Evolutionary conservation across 495 filamentous ascomycete genomes (phyloP).

Genomic region (Gamarada debralockiae): DNA sequence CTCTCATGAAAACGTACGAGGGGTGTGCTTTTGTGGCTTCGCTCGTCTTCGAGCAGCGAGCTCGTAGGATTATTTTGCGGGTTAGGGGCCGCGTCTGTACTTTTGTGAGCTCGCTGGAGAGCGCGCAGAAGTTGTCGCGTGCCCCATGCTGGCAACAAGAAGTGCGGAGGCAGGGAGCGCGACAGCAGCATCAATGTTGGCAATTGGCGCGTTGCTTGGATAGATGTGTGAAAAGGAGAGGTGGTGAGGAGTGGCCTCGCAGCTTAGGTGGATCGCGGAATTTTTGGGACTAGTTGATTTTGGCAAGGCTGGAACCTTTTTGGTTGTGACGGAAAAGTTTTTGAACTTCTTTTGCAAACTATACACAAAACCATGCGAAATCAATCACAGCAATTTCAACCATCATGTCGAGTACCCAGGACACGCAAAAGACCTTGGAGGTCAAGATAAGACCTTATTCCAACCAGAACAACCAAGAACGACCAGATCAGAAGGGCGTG

Average conservation of each 20-base stretch:
- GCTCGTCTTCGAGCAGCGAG: no score
- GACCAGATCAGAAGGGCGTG: conserved; percentile 51
- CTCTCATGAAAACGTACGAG: no score
- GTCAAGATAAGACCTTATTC: conserved; percentile 50
- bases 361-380: neutral
- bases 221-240: neutral
- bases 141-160: conserved; percentile 30
- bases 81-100: neutral
- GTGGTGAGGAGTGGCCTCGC: neutral
- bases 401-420: conserved; percentile 20
- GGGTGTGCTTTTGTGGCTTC: no score
- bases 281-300: neutral
- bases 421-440: conserved; percentile 35
- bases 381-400: neutral
- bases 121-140: conserved; percentile 21
- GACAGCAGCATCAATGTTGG: conserved; percentile 34
- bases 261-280: neutral
- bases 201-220: neutral
- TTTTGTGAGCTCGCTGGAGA: conserved; percentile 15
- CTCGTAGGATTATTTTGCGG: no score
- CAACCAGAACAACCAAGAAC: conserved; percentile 44
- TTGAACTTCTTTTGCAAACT: no score
- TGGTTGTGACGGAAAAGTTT: neutral
- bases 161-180: conserved; percentile 34
- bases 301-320: conserved; percentile 2